These are phyloP conservation scores for Micractinium conductrix DNA, from an alignment of 139 green algal genomes.

Conservation along the genomic window DNA sequence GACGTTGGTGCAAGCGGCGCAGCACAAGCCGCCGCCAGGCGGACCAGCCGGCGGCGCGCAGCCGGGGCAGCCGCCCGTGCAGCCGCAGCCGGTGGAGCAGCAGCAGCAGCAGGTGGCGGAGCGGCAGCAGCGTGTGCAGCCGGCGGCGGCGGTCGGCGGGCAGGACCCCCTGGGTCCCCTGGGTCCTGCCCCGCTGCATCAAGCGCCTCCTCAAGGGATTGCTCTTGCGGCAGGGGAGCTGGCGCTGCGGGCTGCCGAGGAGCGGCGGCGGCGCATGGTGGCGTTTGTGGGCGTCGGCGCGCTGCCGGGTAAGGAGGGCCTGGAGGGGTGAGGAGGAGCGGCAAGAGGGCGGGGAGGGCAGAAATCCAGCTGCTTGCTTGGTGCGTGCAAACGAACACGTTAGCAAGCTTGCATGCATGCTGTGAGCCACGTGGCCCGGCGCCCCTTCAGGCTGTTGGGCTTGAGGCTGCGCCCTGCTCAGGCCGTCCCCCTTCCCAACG, in stretches of 20 bases:
- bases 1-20: constrained; percentile 54
- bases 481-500: background rate
- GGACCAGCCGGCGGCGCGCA: background rate
- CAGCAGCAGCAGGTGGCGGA: background rate
- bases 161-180: background rate
- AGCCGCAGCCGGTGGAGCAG: background rate
- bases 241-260: constrained; percentile 62
- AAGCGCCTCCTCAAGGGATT: constrained; percentile 40
- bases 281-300: background rate
- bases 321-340: background rate
- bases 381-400: background rate
- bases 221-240: constrained; percentile 65
- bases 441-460: too few relatives aligned
- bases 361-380: background rate
- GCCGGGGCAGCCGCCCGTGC: background rate
- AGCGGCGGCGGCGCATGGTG: constrained; percentile 40
- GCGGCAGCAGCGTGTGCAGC: background rate
- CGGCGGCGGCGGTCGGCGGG: background rate
- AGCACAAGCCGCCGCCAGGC: background rate
- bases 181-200: background rate
- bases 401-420: too few relatives aligned
- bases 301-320: background rate
- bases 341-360: background rate
- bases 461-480: background rate
- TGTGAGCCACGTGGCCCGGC: too few relatives aligned